Base-by-base conservation (phyloP, 2,329 filamentous ascomycete genomes). In the Lachnum nothofagi region DNA sequence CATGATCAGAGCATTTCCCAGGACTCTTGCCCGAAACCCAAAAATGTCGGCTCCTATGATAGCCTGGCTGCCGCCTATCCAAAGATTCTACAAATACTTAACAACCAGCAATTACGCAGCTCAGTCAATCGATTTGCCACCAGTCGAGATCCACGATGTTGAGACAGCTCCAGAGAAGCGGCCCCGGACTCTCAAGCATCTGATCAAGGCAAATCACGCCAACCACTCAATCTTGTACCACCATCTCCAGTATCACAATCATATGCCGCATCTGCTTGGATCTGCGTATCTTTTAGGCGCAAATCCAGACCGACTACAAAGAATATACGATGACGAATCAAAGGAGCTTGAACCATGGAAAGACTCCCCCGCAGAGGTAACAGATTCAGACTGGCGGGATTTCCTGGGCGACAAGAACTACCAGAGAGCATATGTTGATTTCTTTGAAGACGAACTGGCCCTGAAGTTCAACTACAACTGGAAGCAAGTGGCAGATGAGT, bases 381-480 rank as follows among this genome's bases (percentile, higher is more conserved):
- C 82, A 16, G 77, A 83, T 54, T 77, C 85, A 48, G 93, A 98
- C 65, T 98, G 93, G 91, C 77, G 83, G 55, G 85, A 91, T 49
- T 93, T 82, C 60, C 67, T 96, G 25, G 91, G 91, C 19, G 81
- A 89, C 65, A 78, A 77, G 60, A 80, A 74, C 54, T 96, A 94
- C 63, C 89, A 98, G 68, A 80, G 91, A 51, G 91, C 90, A 0
- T 98, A 85, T 63, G 75, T 98, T 48, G 91, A 98, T 66, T 97
- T 93, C 65, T 97, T 95, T 64, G 93, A 98, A 66, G 93, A 98
- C 65, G 82, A 89, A 61, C 73, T 97, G 24, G 90, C 88, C 3
- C 71, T 79, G 67, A 71, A 73, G 23, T 72, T 73, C 60, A 75
- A 81, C 29, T 97, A 96, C 65, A 80, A 95, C 63, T 96, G 93